A percentile compares a stretch with the other conserved stretches of the same genome.
phyloP scores from a whole-genome alignment of 2,329 filamentous ascomycete species.

The Ceratocystiopsis sp. region DNA sequence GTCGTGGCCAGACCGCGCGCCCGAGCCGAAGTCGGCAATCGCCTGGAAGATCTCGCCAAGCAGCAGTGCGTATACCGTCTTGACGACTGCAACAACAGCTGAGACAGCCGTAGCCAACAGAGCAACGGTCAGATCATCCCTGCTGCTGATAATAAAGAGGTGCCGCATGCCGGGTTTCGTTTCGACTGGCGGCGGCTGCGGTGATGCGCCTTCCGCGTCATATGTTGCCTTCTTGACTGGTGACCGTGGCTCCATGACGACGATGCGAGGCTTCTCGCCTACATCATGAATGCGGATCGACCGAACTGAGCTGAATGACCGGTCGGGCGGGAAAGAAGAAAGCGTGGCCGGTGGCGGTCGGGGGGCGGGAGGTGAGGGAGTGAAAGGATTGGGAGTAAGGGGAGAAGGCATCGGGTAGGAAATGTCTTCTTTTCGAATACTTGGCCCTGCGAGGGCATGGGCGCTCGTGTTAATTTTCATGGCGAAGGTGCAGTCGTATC shows the following conservation, averaged over 20 bases:
- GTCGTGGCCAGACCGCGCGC: constrained; percentile 17
- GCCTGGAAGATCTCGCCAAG: constrained; percentile 60
- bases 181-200: background rate
- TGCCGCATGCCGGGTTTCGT: constrained; percentile 8
- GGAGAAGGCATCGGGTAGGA: constrained; percentile 1
- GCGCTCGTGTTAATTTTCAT: background rate
- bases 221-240: background rate
- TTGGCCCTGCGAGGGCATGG: too few relatives aligned
- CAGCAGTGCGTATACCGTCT: constrained; percentile 50
- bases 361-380: too few relatives aligned
- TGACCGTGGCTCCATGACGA: constrained; percentile 1
- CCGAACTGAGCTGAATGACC: background rate
- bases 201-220: background rate
- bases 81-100: constrained; percentile 40
- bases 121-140: constrained; percentile 38
- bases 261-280: constrained; percentile 2
- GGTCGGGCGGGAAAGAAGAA: too few relatives aligned
- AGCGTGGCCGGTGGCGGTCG: too few relatives aligned
- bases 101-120: constrained; percentile 37
- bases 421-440: constrained; percentile 3
- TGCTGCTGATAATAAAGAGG: constrained; percentile 59
- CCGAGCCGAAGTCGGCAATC: constrained; percentile 47
- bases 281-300: constrained; percentile 2
- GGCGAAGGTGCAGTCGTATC: background rate
- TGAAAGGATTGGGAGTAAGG: too few relatives aligned